These are phyloP conservation scores for Xylariaceae sp. DNA, from an alignment of 2,329 filamentous ascomycete genomes.

Conservation along the genomic window DNA sequence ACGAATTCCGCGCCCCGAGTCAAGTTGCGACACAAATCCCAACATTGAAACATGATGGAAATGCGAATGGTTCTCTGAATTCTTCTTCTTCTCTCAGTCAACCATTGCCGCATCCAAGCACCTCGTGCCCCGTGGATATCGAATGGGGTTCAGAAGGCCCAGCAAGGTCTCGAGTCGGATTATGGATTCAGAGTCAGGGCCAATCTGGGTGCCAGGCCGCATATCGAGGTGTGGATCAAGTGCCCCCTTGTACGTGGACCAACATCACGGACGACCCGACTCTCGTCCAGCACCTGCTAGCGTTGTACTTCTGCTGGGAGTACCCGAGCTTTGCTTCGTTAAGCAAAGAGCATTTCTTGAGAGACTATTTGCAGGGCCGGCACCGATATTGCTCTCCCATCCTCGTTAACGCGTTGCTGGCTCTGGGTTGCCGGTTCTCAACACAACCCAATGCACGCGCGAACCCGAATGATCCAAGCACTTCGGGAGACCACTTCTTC, in stretches of 20 bases:
- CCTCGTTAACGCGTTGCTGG: slow-evolving; percentile 60
- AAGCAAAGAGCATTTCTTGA: slow-evolving; percentile 64
- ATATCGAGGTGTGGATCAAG: slow-evolving; percentile 42
- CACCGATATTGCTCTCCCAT: slow-evolving; percentile 63
- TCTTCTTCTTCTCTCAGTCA: slow-evolving; percentile 45
- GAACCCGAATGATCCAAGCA: slow-evolving; percentile 56
- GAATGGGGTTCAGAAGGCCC: slow-evolving; percentile 42
- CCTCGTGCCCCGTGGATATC: slow-evolving; percentile 43
- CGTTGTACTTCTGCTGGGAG: slow-evolving; percentile 69
- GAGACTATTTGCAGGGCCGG: slow-evolving; percentile 57
- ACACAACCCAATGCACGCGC: slow-evolving; percentile 58
- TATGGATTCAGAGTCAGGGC: slow-evolving; percentile 45
- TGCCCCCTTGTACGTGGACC: slow-evolving; percentile 54
- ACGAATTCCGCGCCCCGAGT: slow-evolving; percentile 31
- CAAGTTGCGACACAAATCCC: slow-evolving; percentile 32
- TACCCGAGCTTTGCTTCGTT: slow-evolving; percentile 71
- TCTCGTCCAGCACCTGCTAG: slow-evolving; percentile 59
- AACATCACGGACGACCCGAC: slow-evolving; percentile 51
- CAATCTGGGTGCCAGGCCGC: slow-evolving; percentile 32
- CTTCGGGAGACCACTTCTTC: slow-evolving; percentile 70
- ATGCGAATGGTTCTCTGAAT: slow-evolving; percentile 45
- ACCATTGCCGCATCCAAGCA: slow-evolving; percentile 41
- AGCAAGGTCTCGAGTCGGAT: slow-evolving; percentile 43
- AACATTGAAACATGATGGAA: slow-evolving; percentile 36
- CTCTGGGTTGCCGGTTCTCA: slow-evolving; percentile 64